phyloP scores from a whole-genome alignment of 2,329 filamentous ascomycete genomes.

The Aspergillus sp. region DNA sequence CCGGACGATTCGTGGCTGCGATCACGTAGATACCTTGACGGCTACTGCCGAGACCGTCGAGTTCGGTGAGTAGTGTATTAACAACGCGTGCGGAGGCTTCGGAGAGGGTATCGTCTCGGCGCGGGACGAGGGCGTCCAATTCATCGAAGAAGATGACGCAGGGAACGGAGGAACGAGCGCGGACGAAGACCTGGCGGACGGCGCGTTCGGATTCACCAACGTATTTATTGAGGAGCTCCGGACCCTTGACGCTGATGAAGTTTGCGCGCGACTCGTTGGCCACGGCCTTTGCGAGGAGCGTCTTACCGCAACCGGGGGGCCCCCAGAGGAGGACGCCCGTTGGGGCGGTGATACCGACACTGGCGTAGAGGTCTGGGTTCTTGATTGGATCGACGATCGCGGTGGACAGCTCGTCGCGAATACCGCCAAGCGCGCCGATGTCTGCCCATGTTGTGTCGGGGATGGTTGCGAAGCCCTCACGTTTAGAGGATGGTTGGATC shows the following conservation, averaged over 20 bases:
- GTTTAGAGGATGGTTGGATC: conserved; percentile 79
- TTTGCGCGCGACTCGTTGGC: conserved; percentile 95
- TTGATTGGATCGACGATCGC: conserved; percentile 91
- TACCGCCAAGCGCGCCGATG: conserved; percentile 80
- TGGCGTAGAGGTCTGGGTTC: conserved; percentile 74
- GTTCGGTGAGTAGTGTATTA: conserved; percentile 90
- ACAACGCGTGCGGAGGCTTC: conserved; percentile 89
- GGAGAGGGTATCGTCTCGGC: conserved; percentile 75
- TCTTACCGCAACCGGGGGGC: conserved; percentile 95
- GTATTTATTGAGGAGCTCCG: conserved; percentile 95
- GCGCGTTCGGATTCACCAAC: conserved; percentile 95
- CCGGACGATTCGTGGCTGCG: conserved; percentile 90
- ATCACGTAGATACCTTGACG: conserved; percentile 91
- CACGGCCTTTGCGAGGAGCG: conserved; percentile 91
- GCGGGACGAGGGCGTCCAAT: conserved; percentile 87
- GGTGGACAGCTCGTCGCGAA: conserved; percentile 79
- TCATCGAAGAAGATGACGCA: conserved; percentile 99
- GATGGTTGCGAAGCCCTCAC: conserved; percentile 93
- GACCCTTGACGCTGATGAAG: conserved; percentile 97
- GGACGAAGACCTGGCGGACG: conserved; percentile 87
- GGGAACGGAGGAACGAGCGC: conserved; percentile 82
- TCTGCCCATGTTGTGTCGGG: conserved; percentile 92
- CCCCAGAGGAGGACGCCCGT: conserved; percentile 95
- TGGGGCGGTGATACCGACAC: conserved; percentile 77
- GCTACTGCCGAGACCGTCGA: conserved; percentile 77